Evolutionary conservation across 768 basidiomycete genomes (phyloP).

Genomic region (Trametes gibbosa): DNA sequence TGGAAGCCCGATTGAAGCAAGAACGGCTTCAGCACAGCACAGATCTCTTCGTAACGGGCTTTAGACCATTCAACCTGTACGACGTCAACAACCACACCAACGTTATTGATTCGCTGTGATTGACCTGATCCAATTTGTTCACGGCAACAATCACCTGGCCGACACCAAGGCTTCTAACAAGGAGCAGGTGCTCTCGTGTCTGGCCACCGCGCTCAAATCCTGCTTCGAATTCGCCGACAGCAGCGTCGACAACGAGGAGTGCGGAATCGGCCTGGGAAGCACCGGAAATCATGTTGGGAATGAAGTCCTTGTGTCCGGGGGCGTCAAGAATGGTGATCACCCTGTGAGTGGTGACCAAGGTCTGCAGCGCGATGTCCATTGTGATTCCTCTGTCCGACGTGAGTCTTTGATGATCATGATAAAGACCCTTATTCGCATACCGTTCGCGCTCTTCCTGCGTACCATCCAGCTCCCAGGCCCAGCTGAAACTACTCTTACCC

Average conservation of each 20-base stretch:
- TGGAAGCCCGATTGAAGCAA: slow-evolving; percentile 86
- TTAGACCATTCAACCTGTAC: slow-evolving; percentile 83
- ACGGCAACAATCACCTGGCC: slow-evolving; percentile 88
- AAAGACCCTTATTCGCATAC: slow-evolving; percentile 37
- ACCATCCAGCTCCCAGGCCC: slow-evolving; percentile 98
- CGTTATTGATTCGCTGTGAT: slow-evolving; percentile 18
- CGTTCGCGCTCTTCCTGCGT: slow-evolving; percentile 90
- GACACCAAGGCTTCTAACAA: slow-evolving; percentile 91
- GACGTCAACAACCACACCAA: neutral
- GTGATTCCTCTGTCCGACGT: slow-evolving; percentile 77
- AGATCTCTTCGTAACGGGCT: slow-evolving; percentile 84
- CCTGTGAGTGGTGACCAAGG: slow-evolving; percentile 67
- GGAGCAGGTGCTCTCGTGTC: slow-evolving; percentile 89
- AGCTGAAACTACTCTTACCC: slow-evolving; percentile 94
- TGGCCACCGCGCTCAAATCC: slow-evolving; percentile 95
- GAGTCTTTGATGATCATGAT: neutral
- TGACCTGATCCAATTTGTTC: slow-evolving; percentile 92
- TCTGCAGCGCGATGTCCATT: slow-evolving; percentile 92
- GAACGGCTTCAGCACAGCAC: slow-evolving; percentile 70
- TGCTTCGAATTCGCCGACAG: slow-evolving; percentile 90
- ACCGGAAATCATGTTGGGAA: slow-evolving; percentile 99
- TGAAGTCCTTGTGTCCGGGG: slow-evolving; percentile 95
- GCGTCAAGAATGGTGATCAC: slow-evolving; percentile 94
- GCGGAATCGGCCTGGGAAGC: slow-evolving; percentile 97
- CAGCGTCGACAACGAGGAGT: slow-evolving; percentile 87